Base-by-base conservation (phyloP, 805 yeast species). In the Candida boleticola region DNA sequence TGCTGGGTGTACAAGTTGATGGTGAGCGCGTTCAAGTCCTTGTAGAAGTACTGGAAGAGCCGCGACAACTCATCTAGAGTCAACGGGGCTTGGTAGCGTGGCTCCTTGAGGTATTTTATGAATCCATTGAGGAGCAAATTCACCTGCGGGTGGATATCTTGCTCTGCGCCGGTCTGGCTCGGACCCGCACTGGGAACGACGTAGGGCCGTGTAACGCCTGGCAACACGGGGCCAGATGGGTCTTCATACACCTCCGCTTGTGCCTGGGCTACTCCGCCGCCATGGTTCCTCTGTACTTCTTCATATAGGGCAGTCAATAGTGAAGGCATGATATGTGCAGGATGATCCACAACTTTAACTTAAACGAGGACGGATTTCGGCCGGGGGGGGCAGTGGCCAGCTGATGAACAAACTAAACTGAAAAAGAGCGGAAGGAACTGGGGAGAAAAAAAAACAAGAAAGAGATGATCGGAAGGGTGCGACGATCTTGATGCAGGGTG, bases 21-120 rank as follows among this genome's bases (percentile, higher is more conserved):
- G 11, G 56, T 60, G 14, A 66, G 50, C 13, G 66, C 55, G 50
- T 66, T 60, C 44, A 70, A 55, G 42, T 70, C 74, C n/a, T 55
- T 55, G 52, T 65, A 66, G 47, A 68, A 70, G 16, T 52, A 50
- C 29, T 54, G 52, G 47, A 70, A 70, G 33, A 70, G 51, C 17
- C 43, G 33, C 10, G 67, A 57, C 29, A 70, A 52, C 48, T 70
- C 74, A 17, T 44, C 37, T 18, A 68, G 52, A 9, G 69, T 57
- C 19, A 70, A 53, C 4, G 75, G 75, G 30, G 65, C 53, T 51
- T 64, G 74, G 45, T 62, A 70, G 20, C 74, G 57, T 9, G 75
- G 75, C 45, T 69, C 75, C 46, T 65, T 65, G 41, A 70, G 55
- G 42, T 68, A 68, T 42, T 55, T 58, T 25, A 64, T 47, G 36